Evolutionary conservation across 768 basidiomycete species (phyloP).

Genomic region (Termitomyces sp.): DNA sequence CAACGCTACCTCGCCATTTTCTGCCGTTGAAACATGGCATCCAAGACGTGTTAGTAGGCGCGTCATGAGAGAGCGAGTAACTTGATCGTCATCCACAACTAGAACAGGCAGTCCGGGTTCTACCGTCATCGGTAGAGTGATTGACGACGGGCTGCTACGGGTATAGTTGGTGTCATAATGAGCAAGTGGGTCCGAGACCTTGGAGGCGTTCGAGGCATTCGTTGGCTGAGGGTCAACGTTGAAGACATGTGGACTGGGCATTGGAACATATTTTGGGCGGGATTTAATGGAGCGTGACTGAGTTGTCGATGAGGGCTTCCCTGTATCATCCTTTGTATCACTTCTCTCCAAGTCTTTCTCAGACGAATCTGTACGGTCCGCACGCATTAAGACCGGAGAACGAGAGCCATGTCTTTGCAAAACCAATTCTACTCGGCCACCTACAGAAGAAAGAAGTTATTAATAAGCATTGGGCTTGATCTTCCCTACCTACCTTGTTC

Average conservation of each 20-base stretch:
- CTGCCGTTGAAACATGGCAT: constrained; percentile 72
- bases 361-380: neutral
- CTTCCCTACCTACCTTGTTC: constrained; percentile 41
- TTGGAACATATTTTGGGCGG: constrained; percentile 34
- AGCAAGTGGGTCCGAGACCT: constrained; percentile 20
- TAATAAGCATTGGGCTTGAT: too few species aligned
- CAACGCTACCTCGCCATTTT: constrained; percentile 78
- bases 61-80: constrained; percentile 79
- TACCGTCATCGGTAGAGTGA: constrained; percentile 32
- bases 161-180: constrained; percentile 33
- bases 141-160: constrained; percentile 34
- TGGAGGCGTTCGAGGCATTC: constrained; percentile 19
- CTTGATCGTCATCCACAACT: constrained; percentile 79
- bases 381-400: constrained; percentile 17
- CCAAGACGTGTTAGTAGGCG: constrained; percentile 75
- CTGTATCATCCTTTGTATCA: neutral
- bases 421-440: constrained; percentile 54
- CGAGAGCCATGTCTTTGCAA: constrained; percentile 34
- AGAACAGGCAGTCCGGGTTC: constrained; percentile 59
- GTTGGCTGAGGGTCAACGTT: constrained; percentile 20
- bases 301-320: neutral
- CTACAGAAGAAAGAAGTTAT: constrained; percentile 22
- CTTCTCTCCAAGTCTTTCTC: neutral
- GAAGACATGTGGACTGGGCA: constrained; percentile 31
- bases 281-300: neutral